Evolutionary conservation across 2,329 filamentous ascomycete genomes (phyloP).

Genomic region (Diaporthe citri): DNA sequence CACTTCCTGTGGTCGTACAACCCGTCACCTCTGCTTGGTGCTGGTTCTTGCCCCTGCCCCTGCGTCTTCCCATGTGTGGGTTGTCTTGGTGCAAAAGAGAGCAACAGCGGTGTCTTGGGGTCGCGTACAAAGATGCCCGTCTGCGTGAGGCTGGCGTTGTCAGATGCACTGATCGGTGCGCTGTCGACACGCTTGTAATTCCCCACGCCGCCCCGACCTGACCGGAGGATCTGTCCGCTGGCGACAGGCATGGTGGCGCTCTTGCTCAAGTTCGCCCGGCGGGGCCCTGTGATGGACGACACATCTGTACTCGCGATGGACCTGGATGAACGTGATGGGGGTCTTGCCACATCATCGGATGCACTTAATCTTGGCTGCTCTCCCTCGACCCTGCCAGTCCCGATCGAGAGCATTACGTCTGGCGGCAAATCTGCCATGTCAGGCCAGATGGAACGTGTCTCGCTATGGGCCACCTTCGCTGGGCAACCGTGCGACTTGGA

Average conservation of each 20-base stretch:
- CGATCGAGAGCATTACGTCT: conserved; percentile 14
- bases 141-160: neutral
- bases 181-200: conserved; percentile 13
- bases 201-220: conserved; percentile 9
- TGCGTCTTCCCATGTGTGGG: neutral
- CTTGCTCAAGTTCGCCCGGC: neutral
- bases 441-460: neutral
- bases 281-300: neutral
- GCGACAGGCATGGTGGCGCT: conserved; percentile 4
- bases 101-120: neutral
- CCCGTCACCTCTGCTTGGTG: neutral
- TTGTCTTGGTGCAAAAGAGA: neutral
- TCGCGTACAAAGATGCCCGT: neutral
- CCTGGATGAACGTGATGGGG: neutral
- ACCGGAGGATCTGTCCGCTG: conserved; percentile 12
- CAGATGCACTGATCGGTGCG: neutral
- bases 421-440: neutral
- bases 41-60: neutral
- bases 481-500: neutral
- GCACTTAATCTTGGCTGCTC: neutral
- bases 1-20: neutral
- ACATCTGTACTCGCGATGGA: conserved; percentile 1
- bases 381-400: neutral
- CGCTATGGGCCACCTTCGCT: neutral
- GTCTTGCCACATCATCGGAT: neutral